Evolutionary conservation across 148 eudicot genomes (phyloP).

Genomic region (Silene uniflora): DNA sequence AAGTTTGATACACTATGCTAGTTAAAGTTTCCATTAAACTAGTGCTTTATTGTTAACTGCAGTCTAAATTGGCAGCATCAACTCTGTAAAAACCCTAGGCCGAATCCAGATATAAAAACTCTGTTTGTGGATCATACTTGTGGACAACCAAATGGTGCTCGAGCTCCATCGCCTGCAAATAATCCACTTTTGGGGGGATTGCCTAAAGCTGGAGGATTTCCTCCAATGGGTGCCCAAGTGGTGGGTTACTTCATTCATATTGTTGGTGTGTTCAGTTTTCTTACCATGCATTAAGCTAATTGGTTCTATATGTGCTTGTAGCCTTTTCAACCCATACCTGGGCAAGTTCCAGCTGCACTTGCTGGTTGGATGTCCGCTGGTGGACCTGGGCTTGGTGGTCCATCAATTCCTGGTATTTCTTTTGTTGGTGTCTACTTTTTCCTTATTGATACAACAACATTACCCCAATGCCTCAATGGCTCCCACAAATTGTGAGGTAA

Average conservation of each 20-base stretch:
- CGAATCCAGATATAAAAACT: conserved; percentile 78
- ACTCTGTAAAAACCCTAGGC: conserved; percentile 67
- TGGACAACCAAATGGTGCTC: conserved; percentile 65
- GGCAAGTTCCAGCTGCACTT: conserved; percentile 62
- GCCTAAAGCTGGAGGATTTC: conserved; percentile 87
- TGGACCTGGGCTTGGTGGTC: conserved; percentile 74
- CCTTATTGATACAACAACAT: neutral
- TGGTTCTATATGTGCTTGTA: conserved; percentile 26
- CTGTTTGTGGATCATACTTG: conserved; percentile 78
- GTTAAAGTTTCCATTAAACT: neutral
- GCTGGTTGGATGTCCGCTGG: conserved; percentile 99
- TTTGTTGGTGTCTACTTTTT: neutral
- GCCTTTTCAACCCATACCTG: conserved; percentile 85
- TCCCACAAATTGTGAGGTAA: too few species aligned
- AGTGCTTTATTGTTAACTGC: conserved; percentile 24
- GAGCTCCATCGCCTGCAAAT: conserved; percentile 55
- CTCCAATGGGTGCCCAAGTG: conserved; percentile 88
- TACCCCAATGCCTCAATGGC: too few species aligned
- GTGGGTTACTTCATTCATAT: conserved; percentile 35
- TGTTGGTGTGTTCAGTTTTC: conserved; percentile 5
- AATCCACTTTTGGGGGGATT: conserved; percentile 57
- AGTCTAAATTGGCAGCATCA: conserved; percentile 96
- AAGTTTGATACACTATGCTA: neutral
- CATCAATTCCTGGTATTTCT: conserved; percentile 61
- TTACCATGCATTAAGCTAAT: conserved; percentile 9